Base-by-base conservation (phyloP, 1,139 yeast species). In the Pichia sp. region DNA sequence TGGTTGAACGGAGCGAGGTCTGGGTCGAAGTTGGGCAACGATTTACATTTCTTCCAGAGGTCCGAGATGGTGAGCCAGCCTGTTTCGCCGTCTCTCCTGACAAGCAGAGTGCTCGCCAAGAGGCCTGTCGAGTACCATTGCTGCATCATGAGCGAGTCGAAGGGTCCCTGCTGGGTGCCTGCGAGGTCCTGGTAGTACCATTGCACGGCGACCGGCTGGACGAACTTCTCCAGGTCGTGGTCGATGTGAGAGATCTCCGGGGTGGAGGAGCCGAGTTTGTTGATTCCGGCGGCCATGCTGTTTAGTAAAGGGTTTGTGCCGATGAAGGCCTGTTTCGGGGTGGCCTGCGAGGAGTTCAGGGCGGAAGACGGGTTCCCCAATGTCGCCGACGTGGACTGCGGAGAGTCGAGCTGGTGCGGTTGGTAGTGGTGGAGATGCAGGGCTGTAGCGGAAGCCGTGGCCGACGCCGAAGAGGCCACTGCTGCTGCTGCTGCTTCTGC, bases 151-250 rank as follows among this genome's bases (percentile, higher is more conserved):
- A 74, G 71, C 1, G 95, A 91, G 52, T 76, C 76, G 67, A 88
- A 89, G 2, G 96, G 96, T 29, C 96, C 96, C 65, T 87, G 95
- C 59, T 83, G 85, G 53, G 72, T 77, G 2, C 88, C 89, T 48
- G 78, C 70, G 0, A 89, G 84, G 66, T 89, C 96, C 55, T 84
- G 73, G 65, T 89, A 89, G 57, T 71, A 74, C 96, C 96, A 89
- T 6, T 17, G 41, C 6, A 41, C 31, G 1, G 31, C 7, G 10
- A 42, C 29, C 12, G 55, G 48, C 12, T 38, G 27, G 38, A 17
- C 2, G 10, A 12, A 6, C n/a, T 17, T 40, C 16, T 47, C 6
- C 5, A 17, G 8, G 43, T 40, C 24, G n/a, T 40, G 9, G 34
- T 31, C 34, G 12, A 31, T 31, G 34, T 31, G 34, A 4, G 34